Base-by-base conservation (phyloP, 2,329 filamentous ascomycete genomes). In the Zymoseptoria passerinii region DNA sequence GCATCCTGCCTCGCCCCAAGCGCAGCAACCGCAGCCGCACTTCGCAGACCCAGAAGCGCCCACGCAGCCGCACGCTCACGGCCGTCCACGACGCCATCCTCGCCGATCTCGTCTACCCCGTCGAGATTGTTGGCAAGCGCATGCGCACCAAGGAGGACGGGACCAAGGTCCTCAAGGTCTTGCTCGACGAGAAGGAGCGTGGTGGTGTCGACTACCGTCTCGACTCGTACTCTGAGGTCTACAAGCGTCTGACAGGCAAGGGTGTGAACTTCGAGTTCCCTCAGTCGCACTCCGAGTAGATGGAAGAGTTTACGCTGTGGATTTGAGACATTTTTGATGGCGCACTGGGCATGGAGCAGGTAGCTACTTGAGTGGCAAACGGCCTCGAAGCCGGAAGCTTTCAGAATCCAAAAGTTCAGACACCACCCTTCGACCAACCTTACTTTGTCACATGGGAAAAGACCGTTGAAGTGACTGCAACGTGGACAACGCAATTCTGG, bases 151-250 rank as follows among this genome's bases (percentile, higher is more conserved):
- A 95, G 83, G 92, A 97, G 85, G 94, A 99, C 80, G 91, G 91
- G 79, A 87, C 84, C 87, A 97, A 97, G 89, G 81, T 90, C 77
- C 87, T 97, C 80, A 99, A 99, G 89, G 90, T 99, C 78, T 85
- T 99, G 76, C 87, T 99, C 63, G 94, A 99, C 80, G 94, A 97
- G 89, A 99, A 99, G 90, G 94, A 99, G 89, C 90, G 92, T 74
- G 92, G 92, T 75, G 91, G 92, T 78, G 92, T 99, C 72, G 94
- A 99, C 85, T 96, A 97, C 89, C 87, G 94, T 78, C 90, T 99
- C 72, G 94, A 99, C 81, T 96, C 92, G 77, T 99, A 99, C 86
- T 90, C 90, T 68, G 94, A 99, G 87, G 94, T 99, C 77, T 99
- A 99, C 89, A 90, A 91, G 80, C 88, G 90, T 75, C 83, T 99